Evolutionary conservation across 1,284 basidiomycete species (phyloP).

Genomic region (Apiotrichum domesticum): DNA sequence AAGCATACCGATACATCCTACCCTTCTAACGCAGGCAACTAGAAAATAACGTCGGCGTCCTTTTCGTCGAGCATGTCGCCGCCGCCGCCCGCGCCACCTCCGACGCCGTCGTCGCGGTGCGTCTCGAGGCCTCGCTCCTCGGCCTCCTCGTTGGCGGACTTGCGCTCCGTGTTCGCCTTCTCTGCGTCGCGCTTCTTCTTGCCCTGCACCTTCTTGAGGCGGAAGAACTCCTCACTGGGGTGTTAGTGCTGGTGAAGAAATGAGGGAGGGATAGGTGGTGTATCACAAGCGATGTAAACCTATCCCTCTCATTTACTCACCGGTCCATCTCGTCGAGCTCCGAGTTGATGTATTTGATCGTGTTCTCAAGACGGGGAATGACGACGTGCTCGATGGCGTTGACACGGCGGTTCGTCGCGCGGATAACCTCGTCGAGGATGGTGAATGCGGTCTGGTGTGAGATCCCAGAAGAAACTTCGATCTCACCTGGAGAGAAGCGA

Average conservation of each 20-base stretch:
- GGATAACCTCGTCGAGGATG: constrained; percentile 97
- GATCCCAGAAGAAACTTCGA: not conserved
- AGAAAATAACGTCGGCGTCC: constrained; percentile 90
- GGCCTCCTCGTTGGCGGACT: constrained; percentile 25
- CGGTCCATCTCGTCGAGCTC: constrained; percentile 96
- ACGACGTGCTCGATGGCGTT: constrained; percentile 99
- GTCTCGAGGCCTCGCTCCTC: constrained; percentile 42
- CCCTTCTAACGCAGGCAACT: constrained; percentile 5
- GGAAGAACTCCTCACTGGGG: constrained; percentile 80
- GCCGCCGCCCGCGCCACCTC: constrained; percentile 37
- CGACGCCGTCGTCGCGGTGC: constrained; percentile 45
- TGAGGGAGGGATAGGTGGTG: not conserved
- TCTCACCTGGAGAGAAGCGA: constrained; percentile 70
- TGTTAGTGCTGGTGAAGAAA: not conserved
- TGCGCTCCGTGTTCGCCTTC: constrained; percentile 26
- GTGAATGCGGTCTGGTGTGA: constrained; percentile 83
- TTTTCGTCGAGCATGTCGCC: constrained; percentile 71
- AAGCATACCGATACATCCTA: not conserved
- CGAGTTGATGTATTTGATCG: constrained; percentile 94
- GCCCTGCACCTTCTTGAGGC: constrained; percentile 91
- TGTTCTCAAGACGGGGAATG: constrained; percentile 93
- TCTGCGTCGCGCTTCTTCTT: constrained; percentile 81
- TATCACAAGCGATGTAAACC: not conserved
- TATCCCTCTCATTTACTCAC: constrained; percentile 10
- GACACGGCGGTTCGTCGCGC: constrained; percentile 94